Evolutionary conservation across 2,329 filamentous ascomycete genomes (phyloP), one percentile per base, ranked within the genome.

Genomic region (Tolypocladium endophyticum): DNA sequence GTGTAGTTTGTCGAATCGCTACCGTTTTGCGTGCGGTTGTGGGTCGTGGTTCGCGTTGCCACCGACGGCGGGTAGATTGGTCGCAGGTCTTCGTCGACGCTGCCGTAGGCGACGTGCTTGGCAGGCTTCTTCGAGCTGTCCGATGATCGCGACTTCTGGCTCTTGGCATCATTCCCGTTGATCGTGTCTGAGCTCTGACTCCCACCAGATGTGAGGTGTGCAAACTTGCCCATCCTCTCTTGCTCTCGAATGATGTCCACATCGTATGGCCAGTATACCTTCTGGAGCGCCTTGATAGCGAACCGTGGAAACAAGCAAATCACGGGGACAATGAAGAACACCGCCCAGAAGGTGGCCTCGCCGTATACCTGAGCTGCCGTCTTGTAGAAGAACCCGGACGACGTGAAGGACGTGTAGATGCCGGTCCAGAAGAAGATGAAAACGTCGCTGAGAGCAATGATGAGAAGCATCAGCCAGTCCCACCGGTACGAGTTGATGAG

Each of bases 361-460:
- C 85, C 84, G 65, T 96, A 97, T 12, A 95, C 85, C 74, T 97
- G 85, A 1, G 82, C 74, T 5, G 86, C 93, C 2, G 90, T 83
- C 64, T 88, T 80, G 77, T 93, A 97, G 74, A 97, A 86, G 38
- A 72, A 75, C 5, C 68, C 73, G 0, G 82, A 75, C 57, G 73
- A 78, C 7, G 75, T 77, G 45, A 77, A 76, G 4, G 80, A 73
- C 0, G 82, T 82, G 76, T 95, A 99, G 43, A 96, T 82, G 36
- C 92, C 94, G 7, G 94, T 97, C 92, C 94, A 97, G 77, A 96
- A 88, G 80, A 92, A 99, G 69, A 97, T 85, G 67, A 97, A 84
- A 36, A 97, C 72, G 63, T 89, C 88, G 75, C 92, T 96, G 72
- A 97, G 82, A 30, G 76, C 75, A 57, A 95, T 88, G 63, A 97